Percentiles rank a stretch among this genome's conserved stretches.
Evolutionary conservation across 2,329 filamentous ascomycete genomes (phyloP).

Genomic region (Orbilia javanica): DNA sequence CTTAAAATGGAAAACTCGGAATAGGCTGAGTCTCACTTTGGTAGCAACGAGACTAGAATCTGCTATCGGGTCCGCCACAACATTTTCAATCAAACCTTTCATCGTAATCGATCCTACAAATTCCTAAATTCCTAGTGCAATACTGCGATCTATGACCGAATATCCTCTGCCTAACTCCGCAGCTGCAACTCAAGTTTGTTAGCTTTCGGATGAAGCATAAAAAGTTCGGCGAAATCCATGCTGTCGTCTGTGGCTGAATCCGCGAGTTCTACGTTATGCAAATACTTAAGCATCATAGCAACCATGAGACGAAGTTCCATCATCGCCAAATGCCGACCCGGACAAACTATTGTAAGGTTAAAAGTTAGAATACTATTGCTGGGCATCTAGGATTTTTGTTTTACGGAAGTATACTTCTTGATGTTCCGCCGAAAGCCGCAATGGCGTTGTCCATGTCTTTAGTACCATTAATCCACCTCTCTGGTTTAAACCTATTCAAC

Average conservation of each 20-base stretch:
- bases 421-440: slow-evolving; percentile 3
- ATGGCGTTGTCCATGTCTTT: slow-evolving; percentile 19
- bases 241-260: slow-evolving; percentile 44
- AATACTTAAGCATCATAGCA: slow-evolving; percentile 2
- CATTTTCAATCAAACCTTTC: no score
- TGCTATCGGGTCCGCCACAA: no score
- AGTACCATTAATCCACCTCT: slow-evolving; percentile 39
- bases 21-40: no score
- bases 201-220: slow-evolving; percentile 1
- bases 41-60: no score
- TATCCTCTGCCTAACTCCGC: no score
- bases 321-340: slow-evolving; percentile 9
- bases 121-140: no score
- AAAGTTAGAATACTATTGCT: no score
- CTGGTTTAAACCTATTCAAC: slow-evolving; percentile 27
- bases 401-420: slow-evolving; percentile 12
- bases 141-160: no score
- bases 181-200: slow-evolving; percentile 20
- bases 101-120: no score
- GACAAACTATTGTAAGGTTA: no score
- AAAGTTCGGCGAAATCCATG: slow-evolving; percentile 17
- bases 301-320: neutral
- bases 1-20: no score
- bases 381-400: neutral
- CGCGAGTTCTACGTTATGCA: neutral